Evolutionary conservation across 768 basidiomycete species (phyloP), one percentile per base, ranked within the genome.

Genomic region (Phylloporus scabripes): DNA sequence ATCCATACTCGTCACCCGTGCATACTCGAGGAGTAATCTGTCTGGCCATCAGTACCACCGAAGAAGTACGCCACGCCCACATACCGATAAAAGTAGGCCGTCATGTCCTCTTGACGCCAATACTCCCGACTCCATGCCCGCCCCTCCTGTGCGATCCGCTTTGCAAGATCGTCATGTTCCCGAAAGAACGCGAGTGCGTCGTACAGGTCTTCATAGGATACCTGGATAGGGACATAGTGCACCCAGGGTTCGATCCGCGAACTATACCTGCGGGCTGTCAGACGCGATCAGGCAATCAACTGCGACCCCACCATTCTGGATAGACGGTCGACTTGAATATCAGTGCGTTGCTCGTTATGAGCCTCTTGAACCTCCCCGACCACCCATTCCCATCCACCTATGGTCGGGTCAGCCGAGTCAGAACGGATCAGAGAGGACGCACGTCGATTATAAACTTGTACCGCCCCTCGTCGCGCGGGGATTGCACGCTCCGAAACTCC

Each of bases 181-280:
- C 80, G 78, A 69, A 89, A 89, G 70, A 92, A 92, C 1, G 81
- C 66, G 39, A 87, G 72, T 4, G 80, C 70, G 54, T 90, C 88
- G 61, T 85, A 77, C 4, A 90, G 63, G 63, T 89, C 85, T 0
- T 76, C 74, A 11, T 83, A 74, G 53, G 85, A 82, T 0, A 83
- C 51, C 53, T 81, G 77, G 4, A 87, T n/a, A n/a, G n/a, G n/a
- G n/a, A n/a, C n/a, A n/a, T n/a, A n/a, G n/a, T n/a, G 86, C 9
- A 86, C 71, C 84, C 85, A 87, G 0, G 85, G 82, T 26, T 70
- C 74, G 39, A 82, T 69, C 10, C 81, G 75, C 48, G 81, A 78
- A 12, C 18, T 20, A n/a, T 37, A 37, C 36, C 36, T 37, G n/a
- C 15, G 6, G 3, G 18, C 7, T 7, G 18, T 37, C 5, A 37